phyloP scores from a whole-genome alignment of 169 alveolate species.

The Toxoplasma gondii region DNA sequence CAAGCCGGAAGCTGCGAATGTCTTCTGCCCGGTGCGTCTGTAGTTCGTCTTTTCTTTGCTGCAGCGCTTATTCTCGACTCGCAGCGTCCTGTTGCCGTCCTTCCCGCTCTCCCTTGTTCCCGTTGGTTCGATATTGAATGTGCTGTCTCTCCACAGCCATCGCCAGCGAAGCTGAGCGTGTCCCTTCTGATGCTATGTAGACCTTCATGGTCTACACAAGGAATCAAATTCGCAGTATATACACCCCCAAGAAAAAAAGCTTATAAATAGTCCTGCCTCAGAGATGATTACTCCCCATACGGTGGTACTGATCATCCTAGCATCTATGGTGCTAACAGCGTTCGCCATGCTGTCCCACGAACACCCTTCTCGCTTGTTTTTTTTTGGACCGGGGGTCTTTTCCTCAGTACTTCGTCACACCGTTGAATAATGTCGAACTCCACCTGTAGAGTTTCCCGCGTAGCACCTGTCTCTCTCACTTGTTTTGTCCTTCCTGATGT shows the following conservation, averaged over 20 bases:
- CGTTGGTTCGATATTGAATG: not conserved
- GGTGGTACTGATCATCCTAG: not conserved
- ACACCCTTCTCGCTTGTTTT: too few relatives aligned
- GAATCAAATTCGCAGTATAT: not conserved
- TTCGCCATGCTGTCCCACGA: too few relatives aligned
- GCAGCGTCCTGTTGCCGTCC: not conserved
- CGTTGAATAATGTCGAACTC: too few relatives aligned
- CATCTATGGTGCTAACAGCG: not conserved
- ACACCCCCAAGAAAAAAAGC: too few relatives aligned
- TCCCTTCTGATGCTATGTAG: too few relatives aligned
- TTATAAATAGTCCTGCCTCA: too few relatives aligned
- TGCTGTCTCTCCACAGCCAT: not conserved
- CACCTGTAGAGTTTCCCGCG: too few relatives aligned
- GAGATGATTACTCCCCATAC: not conserved
- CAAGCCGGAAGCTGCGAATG: constrained; percentile 72
- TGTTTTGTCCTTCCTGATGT: too few relatives aligned
- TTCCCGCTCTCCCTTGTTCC: not conserved
- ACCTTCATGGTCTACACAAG: too few relatives aligned
- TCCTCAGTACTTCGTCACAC: too few relatives aligned
- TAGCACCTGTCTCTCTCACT: too few relatives aligned
- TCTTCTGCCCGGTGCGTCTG: constrained; percentile 72
- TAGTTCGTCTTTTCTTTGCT: not conserved
- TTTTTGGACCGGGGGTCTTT: too few relatives aligned
- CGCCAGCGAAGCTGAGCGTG: not conserved
- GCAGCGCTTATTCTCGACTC: not conserved